Percentiles rank a stretch among this genome's conserved stretches.
phyloP scores from a whole-genome alignment of 495 filamentous ascomycete genomes.

The Evansstolkia leycettana region DNA sequence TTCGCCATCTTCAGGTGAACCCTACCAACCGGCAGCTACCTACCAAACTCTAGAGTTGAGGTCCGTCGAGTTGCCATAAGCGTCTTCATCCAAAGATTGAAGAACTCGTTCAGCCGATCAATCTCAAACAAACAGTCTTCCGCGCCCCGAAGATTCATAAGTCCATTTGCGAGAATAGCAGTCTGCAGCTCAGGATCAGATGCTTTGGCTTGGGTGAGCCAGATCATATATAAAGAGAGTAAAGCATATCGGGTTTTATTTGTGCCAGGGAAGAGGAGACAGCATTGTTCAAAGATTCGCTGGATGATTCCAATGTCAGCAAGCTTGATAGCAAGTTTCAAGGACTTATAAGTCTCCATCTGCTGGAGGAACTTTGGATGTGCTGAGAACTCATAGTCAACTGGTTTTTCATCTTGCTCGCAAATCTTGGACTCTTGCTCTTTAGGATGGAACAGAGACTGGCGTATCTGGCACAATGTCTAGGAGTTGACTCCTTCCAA shows the following conservation, averaged over 20 bases:
- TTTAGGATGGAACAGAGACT: constrained; percentile 2
- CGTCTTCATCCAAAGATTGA: constrained; percentile 2
- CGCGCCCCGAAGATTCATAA: not conserved
- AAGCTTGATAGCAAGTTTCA: constrained; percentile 8
- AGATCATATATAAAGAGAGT: constrained; percentile 8
- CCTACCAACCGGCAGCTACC: too few species aligned
- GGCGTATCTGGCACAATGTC: constrained; percentile 2
- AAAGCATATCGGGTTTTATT: constrained; percentile 6
- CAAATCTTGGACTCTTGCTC: too few species aligned
- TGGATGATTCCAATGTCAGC: constrained; percentile 6
- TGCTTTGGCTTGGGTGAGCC: constrained; percentile 6
- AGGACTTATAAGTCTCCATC: constrained; percentile 6
- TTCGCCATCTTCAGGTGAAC: too few species aligned
- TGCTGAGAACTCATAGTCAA: constrained; percentile 4
- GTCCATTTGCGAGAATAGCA: constrained; percentile 7
- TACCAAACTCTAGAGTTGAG: constrained; percentile 1
- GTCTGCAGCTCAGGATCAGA: constrained; percentile 1
- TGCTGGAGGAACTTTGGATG: constrained; percentile 6
- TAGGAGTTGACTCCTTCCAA: constrained; percentile 1
- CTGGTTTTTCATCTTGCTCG: constrained; percentile 1
- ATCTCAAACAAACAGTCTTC: constrained; percentile 1
- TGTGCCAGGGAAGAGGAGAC: constrained; percentile 6
- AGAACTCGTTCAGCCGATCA: constrained; percentile 3
- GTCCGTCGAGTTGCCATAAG: not conserved
- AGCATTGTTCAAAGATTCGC: constrained; percentile 3